Evolutionary conservation across 805 yeast genomes (phyloP).

Genomic region (Myxozyma nipponensis): DNA sequence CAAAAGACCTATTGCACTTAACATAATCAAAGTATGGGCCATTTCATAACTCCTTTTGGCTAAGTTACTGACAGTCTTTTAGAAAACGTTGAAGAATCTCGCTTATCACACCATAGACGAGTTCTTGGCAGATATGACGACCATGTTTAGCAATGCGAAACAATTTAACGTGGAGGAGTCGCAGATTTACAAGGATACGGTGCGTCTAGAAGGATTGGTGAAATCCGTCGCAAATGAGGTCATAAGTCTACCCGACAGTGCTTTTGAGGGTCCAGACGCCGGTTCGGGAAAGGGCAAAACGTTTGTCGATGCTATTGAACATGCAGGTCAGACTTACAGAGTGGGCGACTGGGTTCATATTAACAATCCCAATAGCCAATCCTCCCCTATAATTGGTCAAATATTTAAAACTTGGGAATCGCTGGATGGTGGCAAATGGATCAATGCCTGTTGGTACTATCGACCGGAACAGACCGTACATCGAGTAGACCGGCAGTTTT

Average conservation of each 20-base stretch:
- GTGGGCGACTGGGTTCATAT: slow-evolving; percentile 96
- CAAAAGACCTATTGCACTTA: slow-evolving; percentile 56
- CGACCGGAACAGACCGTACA: slow-evolving; percentile 98
- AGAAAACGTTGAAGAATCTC: slow-evolving; percentile 79
- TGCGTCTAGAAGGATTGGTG: slow-evolving; percentile 58
- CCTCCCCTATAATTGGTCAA: slow-evolving; percentile 90
- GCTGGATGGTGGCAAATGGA: slow-evolving; percentile 74
- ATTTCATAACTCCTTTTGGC: background rate
- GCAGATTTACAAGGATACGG: slow-evolving; percentile 57
- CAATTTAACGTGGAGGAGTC: slow-evolving; percentile 57
- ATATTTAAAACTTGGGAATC: slow-evolving; percentile 86
- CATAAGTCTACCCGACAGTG: slow-evolving; percentile 76
- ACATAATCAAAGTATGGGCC: slow-evolving; percentile 39
- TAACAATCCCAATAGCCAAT: slow-evolving; percentile 79
- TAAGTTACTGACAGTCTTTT: slow-evolving; percentile 36
- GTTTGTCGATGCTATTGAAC: slow-evolving; percentile 74
- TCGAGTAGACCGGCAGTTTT: slow-evolving; percentile 80
- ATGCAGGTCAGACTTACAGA: slow-evolving; percentile 65
- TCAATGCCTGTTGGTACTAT: slow-evolving; percentile 96
- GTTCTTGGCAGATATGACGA: slow-evolving; percentile 71
- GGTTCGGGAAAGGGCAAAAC: slow-evolving; percentile 64
- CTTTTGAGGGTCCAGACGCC: slow-evolving; percentile 47
- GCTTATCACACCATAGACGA: slow-evolving; percentile 71
- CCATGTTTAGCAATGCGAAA: slow-evolving; percentile 72
- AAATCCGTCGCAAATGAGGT: slow-evolving; percentile 59